Conservation (phyloP, 495 filamentous ascomycete genomes). For the Aspergillus baeticus region DNA sequence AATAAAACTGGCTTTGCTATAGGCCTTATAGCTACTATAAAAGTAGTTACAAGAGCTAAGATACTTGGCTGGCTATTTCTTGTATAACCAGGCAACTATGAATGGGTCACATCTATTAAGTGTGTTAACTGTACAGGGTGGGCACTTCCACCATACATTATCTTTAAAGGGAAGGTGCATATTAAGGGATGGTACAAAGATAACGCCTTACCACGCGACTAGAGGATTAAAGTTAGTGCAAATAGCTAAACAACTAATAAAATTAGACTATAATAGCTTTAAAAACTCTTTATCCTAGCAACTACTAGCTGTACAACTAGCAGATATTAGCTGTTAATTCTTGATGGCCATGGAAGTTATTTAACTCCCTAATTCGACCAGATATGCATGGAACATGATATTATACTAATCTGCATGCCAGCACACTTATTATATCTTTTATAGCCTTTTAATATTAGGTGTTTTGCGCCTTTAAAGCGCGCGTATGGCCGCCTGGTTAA, state of each 20-base stretch:
- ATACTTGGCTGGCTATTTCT: too few relatives aligned
- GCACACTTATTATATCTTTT: slow-evolving; percentile 22
- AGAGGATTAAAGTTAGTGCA: slow-evolving; percentile 2
- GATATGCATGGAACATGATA: slow-evolving; percentile 19
- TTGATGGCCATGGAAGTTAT: slow-evolving; percentile 26
- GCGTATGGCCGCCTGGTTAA: slow-evolving; percentile 10
- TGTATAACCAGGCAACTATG: too few relatives aligned
- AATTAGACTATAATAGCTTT: slow-evolving; percentile 22
- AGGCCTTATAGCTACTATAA: too few relatives aligned
- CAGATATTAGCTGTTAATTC: neutral
- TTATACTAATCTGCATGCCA: slow-evolving; percentile 26
- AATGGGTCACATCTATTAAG: too few relatives aligned
- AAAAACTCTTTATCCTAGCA: slow-evolving; percentile 14
- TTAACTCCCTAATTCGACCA: slow-evolving; percentile 23
- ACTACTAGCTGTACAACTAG: neutral
- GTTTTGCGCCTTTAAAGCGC: slow-evolving; percentile 11
- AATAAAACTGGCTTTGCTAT: too few relatives aligned
- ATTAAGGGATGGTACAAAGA: too few relatives aligned
- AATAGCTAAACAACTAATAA: too few relatives aligned
- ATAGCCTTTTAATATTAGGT: slow-evolving; percentile 4
- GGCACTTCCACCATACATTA: too few relatives aligned
- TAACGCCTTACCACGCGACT: slow-evolving; percentile 8
- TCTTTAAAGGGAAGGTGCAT: too few relatives aligned
- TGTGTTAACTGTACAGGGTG: too few relatives aligned
- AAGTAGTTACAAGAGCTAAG: too few relatives aligned